phyloP scores from a whole-genome alignment of 306 rosid species.

The Pyrus betulifolia region DNA sequence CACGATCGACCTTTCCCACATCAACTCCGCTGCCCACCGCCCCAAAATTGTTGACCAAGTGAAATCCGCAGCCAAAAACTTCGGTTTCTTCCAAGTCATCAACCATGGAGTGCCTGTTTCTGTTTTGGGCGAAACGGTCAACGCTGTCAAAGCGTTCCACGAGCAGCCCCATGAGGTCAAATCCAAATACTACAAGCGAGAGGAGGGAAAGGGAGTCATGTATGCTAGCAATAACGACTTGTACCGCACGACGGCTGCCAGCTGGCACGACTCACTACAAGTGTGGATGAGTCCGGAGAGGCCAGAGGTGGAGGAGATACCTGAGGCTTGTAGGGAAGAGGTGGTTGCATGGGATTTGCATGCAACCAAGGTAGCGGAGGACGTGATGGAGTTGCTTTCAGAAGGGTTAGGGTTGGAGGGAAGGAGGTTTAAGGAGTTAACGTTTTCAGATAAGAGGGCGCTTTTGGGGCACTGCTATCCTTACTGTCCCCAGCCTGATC shows the following conservation, averaged over 20 bases:
- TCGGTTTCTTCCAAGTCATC: constrained; percentile 50
- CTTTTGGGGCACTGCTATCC: constrained; percentile 24
- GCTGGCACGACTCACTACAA: constrained; percentile 36
- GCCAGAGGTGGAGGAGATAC: constrained; percentile 7
- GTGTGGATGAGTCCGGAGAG: constrained; percentile 22
- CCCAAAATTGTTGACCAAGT: constrained; percentile 21
- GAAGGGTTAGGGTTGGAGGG: constrained; percentile 35
- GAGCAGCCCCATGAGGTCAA: constrained; percentile 24
- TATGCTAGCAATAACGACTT: constrained; percentile 30
- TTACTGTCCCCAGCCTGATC: constrained; percentile 36
- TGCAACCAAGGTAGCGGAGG: constrained; percentile 20
- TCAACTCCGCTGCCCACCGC: constrained; percentile 5
- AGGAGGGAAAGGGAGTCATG: constrained; percentile 27
- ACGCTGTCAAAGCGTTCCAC: constrained; percentile 31
- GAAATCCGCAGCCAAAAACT: constrained; percentile 26
- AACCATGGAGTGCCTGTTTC: constrained; percentile 27
- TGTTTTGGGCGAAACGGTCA: constrained; percentile 10
- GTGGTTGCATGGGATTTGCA: constrained; percentile 19
- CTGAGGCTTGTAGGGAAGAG: constrained; percentile 19
- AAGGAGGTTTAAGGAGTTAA: constrained; percentile 25
- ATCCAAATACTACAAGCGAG: constrained; percentile 28
- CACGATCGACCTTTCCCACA: constrained; percentile 31
- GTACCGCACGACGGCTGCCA: constrained; percentile 20
- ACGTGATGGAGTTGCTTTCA: constrained; percentile 30
- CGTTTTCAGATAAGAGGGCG: neutral